Evolutionary conservation across 2,329 filamentous ascomycete species (phyloP).

Genomic region (Colletotrichum sidae): DNA sequence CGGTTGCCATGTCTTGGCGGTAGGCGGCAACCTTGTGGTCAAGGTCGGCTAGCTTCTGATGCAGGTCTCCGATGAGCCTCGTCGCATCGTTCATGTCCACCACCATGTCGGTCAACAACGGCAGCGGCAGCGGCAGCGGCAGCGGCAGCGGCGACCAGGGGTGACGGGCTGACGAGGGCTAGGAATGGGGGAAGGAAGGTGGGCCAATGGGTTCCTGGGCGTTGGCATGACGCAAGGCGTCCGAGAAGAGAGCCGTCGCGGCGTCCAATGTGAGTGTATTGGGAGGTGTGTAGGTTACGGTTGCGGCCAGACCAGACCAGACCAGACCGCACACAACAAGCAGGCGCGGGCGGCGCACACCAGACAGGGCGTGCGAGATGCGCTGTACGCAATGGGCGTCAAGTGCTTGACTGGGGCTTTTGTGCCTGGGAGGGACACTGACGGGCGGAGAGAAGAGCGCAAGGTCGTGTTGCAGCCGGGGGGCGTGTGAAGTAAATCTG

Average conservation of each 20-base stretch:
- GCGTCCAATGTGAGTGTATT: constrained; percentile 33
- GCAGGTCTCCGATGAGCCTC: constrained; percentile 63
- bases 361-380: not conserved
- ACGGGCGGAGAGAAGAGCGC: constrained; percentile 5
- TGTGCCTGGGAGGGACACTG: no score
- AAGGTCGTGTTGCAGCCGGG: constrained; percentile 19
- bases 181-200: constrained; percentile 32
- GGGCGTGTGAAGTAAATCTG: constrained; percentile 3
- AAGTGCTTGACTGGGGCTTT: no score
- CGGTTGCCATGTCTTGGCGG: constrained; percentile 66
- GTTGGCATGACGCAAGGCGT: constrained; percentile 37
- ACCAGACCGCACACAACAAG: constrained; percentile 5
- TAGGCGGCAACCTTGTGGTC: constrained; percentile 68
- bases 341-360: constrained; percentile 1
- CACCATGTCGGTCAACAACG: constrained; percentile 29
- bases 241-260: constrained; percentile 32
- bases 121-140: constrained; percentile 9
- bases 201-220: constrained; percentile 36
- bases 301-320: constrained; percentile 31
- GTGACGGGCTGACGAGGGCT: constrained; percentile 20
- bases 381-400: no score
- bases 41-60: constrained; percentile 65
- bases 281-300: constrained; percentile 30
- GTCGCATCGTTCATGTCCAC: constrained; percentile 58
- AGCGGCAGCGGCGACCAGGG: constrained; percentile 32